Base-by-base conservation (phyloP, 2,329 filamentous ascomycete species). In the Parastagonospora nodorum region DNA sequence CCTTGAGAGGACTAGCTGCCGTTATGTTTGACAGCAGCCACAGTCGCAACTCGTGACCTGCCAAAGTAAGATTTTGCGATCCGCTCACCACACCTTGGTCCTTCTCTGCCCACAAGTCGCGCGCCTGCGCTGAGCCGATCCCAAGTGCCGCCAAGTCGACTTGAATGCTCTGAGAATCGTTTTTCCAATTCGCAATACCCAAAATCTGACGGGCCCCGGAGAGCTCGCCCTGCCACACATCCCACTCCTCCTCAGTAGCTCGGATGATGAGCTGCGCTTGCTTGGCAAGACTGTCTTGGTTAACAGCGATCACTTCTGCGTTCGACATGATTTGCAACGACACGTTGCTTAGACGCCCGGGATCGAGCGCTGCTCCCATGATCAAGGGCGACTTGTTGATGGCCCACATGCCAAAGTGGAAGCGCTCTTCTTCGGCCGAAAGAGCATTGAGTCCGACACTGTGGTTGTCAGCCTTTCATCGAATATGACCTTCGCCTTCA, bases 301-400 rank as follows among this genome's bases (percentile, higher is more conserved):
- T 85, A 60, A 83, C 80, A 0, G 78, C 78, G 19, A 86, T 80
- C 16, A 83, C 77, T 47, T 83, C 82, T 24, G 75, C 71, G 64
- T 85, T 84, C 1, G 71, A 72, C 40, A 77, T 51, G 40, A 75
- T 69, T 3, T 51, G 53, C 2, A 62, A 12, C 1, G 65, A 68
- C 2, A 54, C 49, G 12, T 60, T 40, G 12, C 72, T 71, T 8
- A 58, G 44, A 2, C 53, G 55, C 11, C 47, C 45, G 8, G 52
- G 39, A 42, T 71, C 71, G 66, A 74, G 55, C 33, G 74, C 71
- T 1, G 74, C 72, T 6, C 76, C 74, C 41, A 78, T 75, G 28
- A 78, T 75, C 3, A 79, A 64, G 10, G 77, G 76, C 0, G 74
- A 77, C 55, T 78, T 79, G 40, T 78, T 71, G 42, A 77, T 75